phyloP scores from a whole-genome alignment of 768 basidiomycete genomes.

The Leucosporidium yakuticum region DNA sequence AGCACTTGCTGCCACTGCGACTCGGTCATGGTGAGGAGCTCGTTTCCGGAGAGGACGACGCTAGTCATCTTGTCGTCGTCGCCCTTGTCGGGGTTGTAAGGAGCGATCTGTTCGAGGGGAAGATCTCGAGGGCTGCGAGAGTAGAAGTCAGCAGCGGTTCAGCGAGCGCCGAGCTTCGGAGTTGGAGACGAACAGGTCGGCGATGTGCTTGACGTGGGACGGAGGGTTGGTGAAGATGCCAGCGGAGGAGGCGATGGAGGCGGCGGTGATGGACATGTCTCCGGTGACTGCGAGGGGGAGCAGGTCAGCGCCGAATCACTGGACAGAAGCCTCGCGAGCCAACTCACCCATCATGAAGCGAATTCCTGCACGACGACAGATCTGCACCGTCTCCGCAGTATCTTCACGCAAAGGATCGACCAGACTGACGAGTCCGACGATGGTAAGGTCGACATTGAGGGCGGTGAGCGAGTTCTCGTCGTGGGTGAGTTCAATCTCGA shows the following conservation, averaged over 20 bases:
- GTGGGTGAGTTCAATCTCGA: background rate
- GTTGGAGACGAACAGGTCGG: constrained; percentile 37
- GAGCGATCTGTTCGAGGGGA: too few relatives aligned
- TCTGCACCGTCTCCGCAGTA: constrained; percentile 50
- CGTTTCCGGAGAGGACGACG: constrained; percentile 45
- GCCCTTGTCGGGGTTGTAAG: constrained; percentile 1
- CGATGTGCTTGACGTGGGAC: background rate
- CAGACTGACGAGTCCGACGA: constrained; percentile 58
- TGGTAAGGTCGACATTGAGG: constrained; percentile 49
- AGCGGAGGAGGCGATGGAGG: constrained; percentile 59
- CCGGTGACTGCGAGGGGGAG: constrained; percentile 44
- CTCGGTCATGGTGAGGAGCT: constrained; percentile 45
- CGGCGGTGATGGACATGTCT: constrained; percentile 53
- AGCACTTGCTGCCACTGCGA: constrained; percentile 42
- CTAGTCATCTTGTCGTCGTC: constrained; percentile 41
- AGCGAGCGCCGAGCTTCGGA: too few relatives aligned
- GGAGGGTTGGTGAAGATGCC: constrained; percentile 49
- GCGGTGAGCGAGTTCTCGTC: constrained; percentile 45
- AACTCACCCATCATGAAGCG: constrained; percentile 53
- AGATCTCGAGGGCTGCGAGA: too few relatives aligned
- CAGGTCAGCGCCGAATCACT: constrained; percentile 45
- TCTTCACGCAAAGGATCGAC: constrained; percentile 59
- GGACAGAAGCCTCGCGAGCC: constrained; percentile 46
- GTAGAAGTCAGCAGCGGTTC: too few relatives aligned
- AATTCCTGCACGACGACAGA: constrained; percentile 50